Evolutionary conservation across 2,329 filamentous ascomycete genomes (phyloP), one percentile per base, ranked within the genome.

Genomic region (Xylariaceae sp.): DNA sequence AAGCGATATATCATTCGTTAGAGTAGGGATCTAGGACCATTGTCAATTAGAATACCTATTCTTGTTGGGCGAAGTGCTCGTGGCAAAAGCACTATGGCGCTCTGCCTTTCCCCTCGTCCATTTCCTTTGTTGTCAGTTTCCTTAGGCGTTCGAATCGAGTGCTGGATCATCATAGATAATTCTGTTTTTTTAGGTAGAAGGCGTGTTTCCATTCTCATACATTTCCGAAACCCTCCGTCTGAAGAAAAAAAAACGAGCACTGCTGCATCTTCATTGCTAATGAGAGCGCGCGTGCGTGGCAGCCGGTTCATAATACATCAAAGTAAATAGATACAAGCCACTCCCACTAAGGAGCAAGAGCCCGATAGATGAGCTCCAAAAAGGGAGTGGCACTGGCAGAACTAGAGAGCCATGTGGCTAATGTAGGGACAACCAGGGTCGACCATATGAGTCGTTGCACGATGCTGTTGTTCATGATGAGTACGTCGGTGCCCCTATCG

Each of bases 191-290:
- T 54, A 52, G 39, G 51, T 44, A 54, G n/a, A 56, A 58, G 47
- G 58, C 57, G 58, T 62, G 57, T 67, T 59, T 67, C 63, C 65
- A 69, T 68, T 68, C 67, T 68, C 65, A 62, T 63, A 60, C 37
- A 48, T 58, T 59, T 51, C 51, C 48, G 42, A 50, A 58, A 58
- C 55, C 55, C 64, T 59, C 50, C 52, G 39, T 61, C 52, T 59
- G 52, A 61, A 64, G 56, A 64, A 63, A 50, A 61, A 61, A 64
- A 57, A 64, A 63, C 61, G 49, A 57, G 53, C 60, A 64, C 60
- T 45, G 51, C 61, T 58, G 55, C 49, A 50, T 44, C 17, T 54
- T 57, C 23, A 30, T 30, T 30, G 23, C 50, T 51, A 56, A 53
- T 42, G 51, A 53, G 49, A 58, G 59, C 57, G 45, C 57, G 45